Percentiles rank a stretch among this genome's conserved stretches.
Evolutionary conservation across 257 asterid species (phyloP).

Genomic region (Handroanthus guayacan): DNA sequence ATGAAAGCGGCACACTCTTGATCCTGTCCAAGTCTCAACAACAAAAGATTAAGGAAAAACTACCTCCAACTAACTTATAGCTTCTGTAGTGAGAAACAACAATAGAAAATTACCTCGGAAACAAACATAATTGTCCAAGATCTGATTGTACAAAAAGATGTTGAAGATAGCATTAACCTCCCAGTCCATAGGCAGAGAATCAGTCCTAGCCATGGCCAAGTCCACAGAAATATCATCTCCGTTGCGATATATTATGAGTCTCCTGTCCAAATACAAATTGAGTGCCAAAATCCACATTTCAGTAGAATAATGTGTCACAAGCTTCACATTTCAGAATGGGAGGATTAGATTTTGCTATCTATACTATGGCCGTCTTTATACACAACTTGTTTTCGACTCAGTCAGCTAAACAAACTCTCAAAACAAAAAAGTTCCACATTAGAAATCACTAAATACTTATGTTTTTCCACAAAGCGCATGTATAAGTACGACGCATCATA

Average conservation of each 20-base stretch:
- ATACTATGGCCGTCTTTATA: too few relatives aligned
- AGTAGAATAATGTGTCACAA: too few relatives aligned
- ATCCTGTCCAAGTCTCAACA: conserved; percentile 6
- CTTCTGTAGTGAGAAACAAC: too few relatives aligned
- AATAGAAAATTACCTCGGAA: conserved; percentile 17
- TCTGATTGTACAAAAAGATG: conserved; percentile 36
- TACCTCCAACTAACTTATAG: too few relatives aligned
- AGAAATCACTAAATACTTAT: too few relatives aligned
- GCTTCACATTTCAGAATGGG: too few relatives aligned
- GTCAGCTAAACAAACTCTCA: too few relatives aligned
- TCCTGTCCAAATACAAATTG: conserved; percentile 16
- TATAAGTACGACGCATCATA: too few relatives aligned
- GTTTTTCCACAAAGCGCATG: too few relatives aligned
- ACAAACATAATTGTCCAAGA: neutral
- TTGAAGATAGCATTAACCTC: conserved; percentile 32
- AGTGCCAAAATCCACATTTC: neutral
- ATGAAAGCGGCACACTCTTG: conserved; percentile 25
- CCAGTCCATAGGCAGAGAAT: conserved; percentile 20
- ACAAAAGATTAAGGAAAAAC: neutral
- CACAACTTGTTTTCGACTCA: too few relatives aligned
- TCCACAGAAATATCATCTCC: conserved; percentile 29
- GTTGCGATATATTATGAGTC: conserved; percentile 4
- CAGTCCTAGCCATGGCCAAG: neutral
- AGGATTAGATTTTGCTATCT: too few relatives aligned
- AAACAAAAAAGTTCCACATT: too few relatives aligned